Evolutionary conservation across 306 rosid species (phyloP).

Genomic region (Dalbergia oliveri): DNA sequence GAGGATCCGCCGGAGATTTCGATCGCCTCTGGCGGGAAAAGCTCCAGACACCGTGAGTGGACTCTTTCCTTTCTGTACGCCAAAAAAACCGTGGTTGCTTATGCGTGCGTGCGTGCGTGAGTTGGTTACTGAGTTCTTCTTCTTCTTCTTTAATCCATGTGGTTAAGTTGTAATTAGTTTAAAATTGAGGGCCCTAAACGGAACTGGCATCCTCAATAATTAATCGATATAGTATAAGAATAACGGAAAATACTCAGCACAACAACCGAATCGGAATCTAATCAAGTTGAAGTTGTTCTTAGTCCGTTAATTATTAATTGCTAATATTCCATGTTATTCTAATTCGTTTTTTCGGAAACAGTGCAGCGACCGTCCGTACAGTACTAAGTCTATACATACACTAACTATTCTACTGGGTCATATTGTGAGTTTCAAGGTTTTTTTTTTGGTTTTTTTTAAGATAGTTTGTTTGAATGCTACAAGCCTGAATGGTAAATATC

Average conservation of each 20-base stretch:
- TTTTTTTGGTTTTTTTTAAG: no score
- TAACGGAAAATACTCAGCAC: conserved; percentile 32
- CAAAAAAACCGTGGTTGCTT: conserved; percentile 33
- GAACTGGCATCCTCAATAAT: conserved; percentile 9
- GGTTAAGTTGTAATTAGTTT: conserved; percentile 47
- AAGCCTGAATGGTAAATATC: no score
- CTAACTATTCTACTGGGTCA: neutral
- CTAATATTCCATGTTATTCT: no score
- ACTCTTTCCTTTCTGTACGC: neutral
- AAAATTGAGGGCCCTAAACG: conserved; percentile 12
- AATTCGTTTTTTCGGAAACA: neutral
- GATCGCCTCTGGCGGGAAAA: conserved; percentile 70
- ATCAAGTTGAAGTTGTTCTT: neutral
- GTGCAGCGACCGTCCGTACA: neutral
- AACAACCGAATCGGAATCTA: conserved; percentile 45
- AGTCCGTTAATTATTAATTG: no score
- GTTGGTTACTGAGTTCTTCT: conserved; percentile 17
- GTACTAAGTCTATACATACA: neutral
- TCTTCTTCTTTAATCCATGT: neutral
- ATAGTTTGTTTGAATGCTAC: no score
- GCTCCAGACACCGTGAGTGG: conserved; percentile 85
- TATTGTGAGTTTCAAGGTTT: no score
- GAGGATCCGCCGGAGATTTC: conserved; percentile 82
- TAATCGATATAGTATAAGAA: neutral
- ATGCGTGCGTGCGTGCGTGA: neutral